Conservation (phyloP, 495 filamentous ascomycete genomes). For the Lindgomyces ingoldianus region DNA sequence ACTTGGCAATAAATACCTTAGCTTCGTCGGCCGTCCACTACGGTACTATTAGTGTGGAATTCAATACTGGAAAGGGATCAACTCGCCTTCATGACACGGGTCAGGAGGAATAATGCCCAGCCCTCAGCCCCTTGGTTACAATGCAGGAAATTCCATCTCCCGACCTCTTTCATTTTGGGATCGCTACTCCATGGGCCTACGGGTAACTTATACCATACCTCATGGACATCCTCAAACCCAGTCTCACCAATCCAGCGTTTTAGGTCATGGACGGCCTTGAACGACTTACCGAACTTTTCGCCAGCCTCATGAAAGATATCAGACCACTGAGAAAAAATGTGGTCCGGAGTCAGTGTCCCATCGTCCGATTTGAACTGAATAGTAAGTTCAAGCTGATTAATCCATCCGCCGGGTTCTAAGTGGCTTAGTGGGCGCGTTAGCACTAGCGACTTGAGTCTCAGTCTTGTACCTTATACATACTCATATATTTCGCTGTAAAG, state of each 20-base stretch:
- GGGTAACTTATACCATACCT: conserved; percentile 33
- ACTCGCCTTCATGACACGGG: conserved; percentile 23
- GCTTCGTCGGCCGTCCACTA: neutral
- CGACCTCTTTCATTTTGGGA: conserved; percentile 35
- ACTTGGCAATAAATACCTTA: neutral
- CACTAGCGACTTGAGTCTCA: neutral
- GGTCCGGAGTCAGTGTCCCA: neutral
- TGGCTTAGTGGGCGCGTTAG: conserved; percentile 3
- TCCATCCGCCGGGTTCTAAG: conserved; percentile 36
- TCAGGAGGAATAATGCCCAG: conserved; percentile 21
- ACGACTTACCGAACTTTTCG: conserved; percentile 37
- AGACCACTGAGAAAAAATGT: conserved; percentile 26
- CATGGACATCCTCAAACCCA: conserved; percentile 34
- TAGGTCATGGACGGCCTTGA: conserved; percentile 14
- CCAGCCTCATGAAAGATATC: conserved; percentile 28
- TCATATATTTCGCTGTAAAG: conserved; percentile 40
- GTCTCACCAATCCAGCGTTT: conserved; percentile 23
- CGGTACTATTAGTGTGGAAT: neutral
- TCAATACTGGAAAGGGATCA: neutral
- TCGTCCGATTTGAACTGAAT: conserved; percentile 30
- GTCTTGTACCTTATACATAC: neutral
- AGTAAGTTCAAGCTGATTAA: conserved; percentile 39
- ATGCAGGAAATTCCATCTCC: conserved; percentile 21
- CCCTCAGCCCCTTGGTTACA: conserved; percentile 15
- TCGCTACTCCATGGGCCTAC: conserved; percentile 32